phyloP scores from a whole-genome alignment of 306 rosid species.

The Elaeagnus macrophylla region DNA sequence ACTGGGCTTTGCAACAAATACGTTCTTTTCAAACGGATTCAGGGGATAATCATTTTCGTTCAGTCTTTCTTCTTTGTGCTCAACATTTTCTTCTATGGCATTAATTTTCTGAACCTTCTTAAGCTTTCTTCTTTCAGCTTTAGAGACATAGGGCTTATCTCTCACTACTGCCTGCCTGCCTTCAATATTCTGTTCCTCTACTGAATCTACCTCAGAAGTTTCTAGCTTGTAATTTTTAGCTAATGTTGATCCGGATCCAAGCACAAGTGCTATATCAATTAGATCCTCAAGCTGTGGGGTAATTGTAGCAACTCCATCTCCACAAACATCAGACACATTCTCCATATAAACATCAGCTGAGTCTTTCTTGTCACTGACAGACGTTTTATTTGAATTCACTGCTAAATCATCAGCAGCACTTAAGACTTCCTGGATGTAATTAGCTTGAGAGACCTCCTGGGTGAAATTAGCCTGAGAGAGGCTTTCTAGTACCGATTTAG shows the following conservation, averaged over 20 bases:
- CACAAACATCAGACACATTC: slow-evolving; percentile 28
- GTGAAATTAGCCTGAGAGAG: slow-evolving; percentile 22
- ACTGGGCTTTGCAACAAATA: slow-evolving; percentile 38
- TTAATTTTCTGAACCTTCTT: slow-evolving; percentile 56
- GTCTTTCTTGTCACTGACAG: slow-evolving; percentile 21
- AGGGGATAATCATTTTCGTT: slow-evolving; percentile 29
- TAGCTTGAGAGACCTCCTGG: slow-evolving; percentile 21
- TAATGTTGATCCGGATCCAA: slow-evolving; percentile 62
- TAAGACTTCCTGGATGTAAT: slow-evolving; percentile 25
- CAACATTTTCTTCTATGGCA: slow-evolving; percentile 37
- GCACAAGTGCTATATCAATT: slow-evolving; percentile 80
- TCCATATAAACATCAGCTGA: slow-evolving; percentile 27
- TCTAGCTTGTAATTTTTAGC: slow-evolving; percentile 40
- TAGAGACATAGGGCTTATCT: slow-evolving; percentile 80
- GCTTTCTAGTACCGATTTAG: slow-evolving; percentile 20
- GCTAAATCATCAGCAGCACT: slow-evolving; percentile 17
- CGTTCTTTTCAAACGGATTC: slow-evolving; percentile 39
- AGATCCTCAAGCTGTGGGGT: slow-evolving; percentile 84
- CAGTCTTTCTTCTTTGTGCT: slow-evolving; percentile 31
- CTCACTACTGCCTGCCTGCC: slow-evolving; percentile 44
- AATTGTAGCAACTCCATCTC: slow-evolving; percentile 41
- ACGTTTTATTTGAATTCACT: slow-evolving; percentile 27
- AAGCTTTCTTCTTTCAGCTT: slow-evolving; percentile 86
- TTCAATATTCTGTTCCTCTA: slow-evolving; percentile 34
- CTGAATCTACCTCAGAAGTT: slow-evolving; percentile 38